phyloP scores from a whole-genome alignment of 116 monocot genomes.

The Cymodocea nodosa region DNA sequence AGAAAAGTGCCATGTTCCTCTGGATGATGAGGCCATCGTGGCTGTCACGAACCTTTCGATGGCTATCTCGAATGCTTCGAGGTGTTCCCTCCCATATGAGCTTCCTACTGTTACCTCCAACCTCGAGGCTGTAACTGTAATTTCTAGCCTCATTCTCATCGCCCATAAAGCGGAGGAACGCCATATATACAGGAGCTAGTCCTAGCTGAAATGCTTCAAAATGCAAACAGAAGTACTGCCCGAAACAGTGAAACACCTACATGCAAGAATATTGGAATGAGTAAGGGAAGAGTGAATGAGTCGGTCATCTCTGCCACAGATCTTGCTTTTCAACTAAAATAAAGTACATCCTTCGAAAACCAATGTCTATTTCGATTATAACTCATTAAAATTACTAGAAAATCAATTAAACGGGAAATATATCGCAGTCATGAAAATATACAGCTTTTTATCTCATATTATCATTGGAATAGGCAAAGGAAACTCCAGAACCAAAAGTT shows the following conservation, averaged over 20 bases:
- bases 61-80: conserved; percentile 61
- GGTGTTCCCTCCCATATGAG: conserved; percentile 57
- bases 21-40: conserved; percentile 74
- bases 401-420: too few species aligned
- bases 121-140: conserved; percentile 63
- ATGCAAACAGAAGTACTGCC: conserved; percentile 65
- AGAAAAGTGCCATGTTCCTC: conserved; percentile 71
- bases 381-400: too few species aligned
- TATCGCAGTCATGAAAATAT: too few species aligned
- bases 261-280: neutral
- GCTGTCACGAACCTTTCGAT: conserved; percentile 58
- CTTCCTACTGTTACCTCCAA: conserved; percentile 52
- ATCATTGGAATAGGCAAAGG: neutral
- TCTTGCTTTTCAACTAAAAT: too few species aligned
- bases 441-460: too few species aligned
- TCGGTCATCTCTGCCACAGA: too few species aligned
- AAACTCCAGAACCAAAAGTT: too few species aligned
- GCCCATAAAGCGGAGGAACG: conserved; percentile 63
- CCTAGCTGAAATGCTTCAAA: conserved; percentile 74
- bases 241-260: conserved; percentile 69
- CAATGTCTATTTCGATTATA: too few species aligned
- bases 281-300: too few species aligned
- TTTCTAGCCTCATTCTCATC: conserved; percentile 58
- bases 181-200: conserved; percentile 69
- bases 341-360: too few species aligned